Conservation (phyloP, 306 rosid genomes). For the Canavalia ensiformis region DNA sequence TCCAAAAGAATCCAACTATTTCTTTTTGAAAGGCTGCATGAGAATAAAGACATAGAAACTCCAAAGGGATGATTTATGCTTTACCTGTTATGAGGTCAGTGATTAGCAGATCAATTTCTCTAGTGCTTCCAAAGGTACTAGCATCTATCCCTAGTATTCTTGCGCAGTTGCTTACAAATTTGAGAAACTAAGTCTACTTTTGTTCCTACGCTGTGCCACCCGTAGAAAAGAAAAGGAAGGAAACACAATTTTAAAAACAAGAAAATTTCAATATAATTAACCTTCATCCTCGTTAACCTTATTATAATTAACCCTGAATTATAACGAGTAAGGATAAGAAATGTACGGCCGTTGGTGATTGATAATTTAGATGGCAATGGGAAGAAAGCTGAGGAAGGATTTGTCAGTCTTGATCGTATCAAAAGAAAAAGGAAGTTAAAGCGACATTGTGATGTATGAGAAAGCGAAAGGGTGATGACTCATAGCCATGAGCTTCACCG, state of each 20-base stretch:
- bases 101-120: no score
- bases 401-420: background rate
- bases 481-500: slow-evolving; percentile 17
- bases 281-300: background rate
- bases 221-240: background rate
- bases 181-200: background rate
- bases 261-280: background rate
- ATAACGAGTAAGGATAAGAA: background rate
- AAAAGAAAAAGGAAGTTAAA: background rate
- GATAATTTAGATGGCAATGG: background rate
- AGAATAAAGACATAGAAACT: no score
- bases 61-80: no score
- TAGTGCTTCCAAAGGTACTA: no score
- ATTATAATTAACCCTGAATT: background rate
- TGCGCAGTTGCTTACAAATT: no score
- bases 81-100: no score
- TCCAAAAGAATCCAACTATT: no score
- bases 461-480: slow-evolving; percentile 7
- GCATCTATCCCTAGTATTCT: no score
- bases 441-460: background rate
- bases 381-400: background rate
- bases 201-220: background rate
- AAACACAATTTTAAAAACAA: background rate
- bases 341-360: no score
- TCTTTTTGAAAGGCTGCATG: no score